Evolutionary conservation across 1,284 basidiomycete species (phyloP).

Genomic region (Sutorius eximius): DNA sequence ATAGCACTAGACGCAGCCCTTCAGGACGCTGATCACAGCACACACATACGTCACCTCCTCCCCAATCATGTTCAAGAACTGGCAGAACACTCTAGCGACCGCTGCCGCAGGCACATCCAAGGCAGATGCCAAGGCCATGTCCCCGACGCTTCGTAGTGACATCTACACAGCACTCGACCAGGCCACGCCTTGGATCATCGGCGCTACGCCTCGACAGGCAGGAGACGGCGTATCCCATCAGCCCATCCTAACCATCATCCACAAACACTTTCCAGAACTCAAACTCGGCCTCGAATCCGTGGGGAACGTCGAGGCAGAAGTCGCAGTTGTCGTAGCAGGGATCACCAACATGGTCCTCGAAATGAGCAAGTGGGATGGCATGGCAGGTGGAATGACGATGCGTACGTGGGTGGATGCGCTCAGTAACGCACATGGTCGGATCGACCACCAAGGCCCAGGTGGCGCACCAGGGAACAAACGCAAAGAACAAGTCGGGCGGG

Average conservation of each 20-base stretch:
- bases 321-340: slow-evolving; percentile 47
- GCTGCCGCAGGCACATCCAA: slow-evolving; percentile 28
- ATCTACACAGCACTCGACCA: slow-evolving; percentile 47
- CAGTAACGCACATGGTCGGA: slow-evolving; percentile 38
- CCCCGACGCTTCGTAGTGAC: slow-evolving; percentile 47
- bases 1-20: neutral
- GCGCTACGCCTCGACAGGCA: slow-evolving; percentile 39
- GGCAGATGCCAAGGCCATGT: slow-evolving; percentile 40
- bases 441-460: slow-evolving; percentile 13
- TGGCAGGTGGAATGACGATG: slow-evolving; percentile 53
- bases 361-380: slow-evolving; percentile 52
- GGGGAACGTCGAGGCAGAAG: slow-evolving; percentile 44
- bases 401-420: slow-evolving; percentile 51
- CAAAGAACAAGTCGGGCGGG: slow-evolving; percentile 44
- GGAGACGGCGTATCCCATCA: slow-evolving; percentile 51
- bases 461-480: slow-evolving; percentile 14
- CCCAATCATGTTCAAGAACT: slow-evolving; percentile 44
- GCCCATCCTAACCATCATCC: slow-evolving; percentile 42
- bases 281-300: slow-evolving; percentile 45
- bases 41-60: neutral
- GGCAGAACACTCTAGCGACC: slow-evolving; percentile 40
- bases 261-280: slow-evolving; percentile 47
- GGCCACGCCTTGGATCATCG: slow-evolving; percentile 44
- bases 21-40: neutral
- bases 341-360: slow-evolving; percentile 53